Conservation (phyloP, 1,284 basidiomycete species). For the Hymenochaete sp. region DNA sequence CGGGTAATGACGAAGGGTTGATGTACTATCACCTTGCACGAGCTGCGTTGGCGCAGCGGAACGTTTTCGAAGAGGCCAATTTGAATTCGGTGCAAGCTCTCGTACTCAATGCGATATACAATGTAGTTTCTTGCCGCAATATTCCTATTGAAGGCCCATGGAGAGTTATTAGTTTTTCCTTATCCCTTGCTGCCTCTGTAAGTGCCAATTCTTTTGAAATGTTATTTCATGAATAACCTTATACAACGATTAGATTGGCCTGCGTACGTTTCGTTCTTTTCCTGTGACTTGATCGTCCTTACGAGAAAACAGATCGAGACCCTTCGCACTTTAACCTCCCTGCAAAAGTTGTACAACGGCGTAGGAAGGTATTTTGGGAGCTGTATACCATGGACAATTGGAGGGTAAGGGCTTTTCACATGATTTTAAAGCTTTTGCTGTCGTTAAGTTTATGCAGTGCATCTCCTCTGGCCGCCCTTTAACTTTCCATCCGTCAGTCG, state of each 20-base stretch:
- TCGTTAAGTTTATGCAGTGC: conserved; percentile 3
- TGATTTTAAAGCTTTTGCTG: not conserved
- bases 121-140: conserved; percentile 8
- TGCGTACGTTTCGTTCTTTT: conserved; percentile 10
- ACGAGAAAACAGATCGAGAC: conserved; percentile 8
- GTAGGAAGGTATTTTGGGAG: conserved; percentile 15
- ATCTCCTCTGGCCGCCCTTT: conserved; percentile 11
- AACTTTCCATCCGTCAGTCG: conserved; percentile 8
- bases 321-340: conserved; percentile 10
- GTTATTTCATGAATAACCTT: not conserved
- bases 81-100: conserved; percentile 15
- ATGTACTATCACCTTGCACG: conserved; percentile 22
- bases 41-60: conserved; percentile 19
- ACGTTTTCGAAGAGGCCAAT: conserved; percentile 20
- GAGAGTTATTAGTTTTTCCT: conserved; percentile 22
- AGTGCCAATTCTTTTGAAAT: conserved; percentile 12
- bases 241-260: conserved; percentile 16
- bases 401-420: conserved; percentile 1
- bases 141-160: conserved; percentile 18
- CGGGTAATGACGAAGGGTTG: conserved; percentile 22
- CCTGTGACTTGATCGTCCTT: not conserved
- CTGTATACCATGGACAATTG: conserved; percentile 3
- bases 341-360: conserved; percentile 7
- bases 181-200: conserved; percentile 24
- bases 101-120: conserved; percentile 9